Evolutionary conservation across 805 yeast species (phyloP).

Genomic region (Komagataella mondaviorum): DNA sequence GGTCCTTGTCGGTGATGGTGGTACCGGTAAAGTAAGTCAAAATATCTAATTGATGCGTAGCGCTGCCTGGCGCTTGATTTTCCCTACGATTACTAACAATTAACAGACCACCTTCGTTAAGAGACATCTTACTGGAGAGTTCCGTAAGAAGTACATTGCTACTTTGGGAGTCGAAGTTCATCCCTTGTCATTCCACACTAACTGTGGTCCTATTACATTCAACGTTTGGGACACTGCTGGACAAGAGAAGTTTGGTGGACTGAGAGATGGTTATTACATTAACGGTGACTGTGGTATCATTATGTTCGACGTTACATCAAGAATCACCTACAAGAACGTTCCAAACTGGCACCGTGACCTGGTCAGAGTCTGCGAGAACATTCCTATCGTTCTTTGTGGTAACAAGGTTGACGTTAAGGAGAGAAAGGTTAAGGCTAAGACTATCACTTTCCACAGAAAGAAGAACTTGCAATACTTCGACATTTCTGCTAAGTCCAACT

Average conservation of each 20-base stretch:
- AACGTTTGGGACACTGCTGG: conserved; percentile 99
- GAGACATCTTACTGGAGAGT: conserved; percentile 99
- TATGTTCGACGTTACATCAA: conserved; percentile 98
- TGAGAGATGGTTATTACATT: conserved; percentile 98
- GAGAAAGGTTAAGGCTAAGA: conserved; percentile 99
- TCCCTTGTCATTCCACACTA: conserved; percentile 96
- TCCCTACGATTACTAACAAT: not conserved
- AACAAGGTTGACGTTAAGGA: conserved; percentile 99
- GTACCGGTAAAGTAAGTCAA: conserved; percentile 84
- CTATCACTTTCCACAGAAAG: conserved; percentile 99
- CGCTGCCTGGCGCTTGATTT: not conserved
- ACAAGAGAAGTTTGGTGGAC: conserved; percentile 99
- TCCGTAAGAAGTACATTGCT: conserved; percentile 97
- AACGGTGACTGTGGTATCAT: conserved; percentile 99
- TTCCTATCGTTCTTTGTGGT: conserved; percentile 98
- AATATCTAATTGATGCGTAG: not conserved
- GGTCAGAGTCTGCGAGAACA: conserved; percentile 99
- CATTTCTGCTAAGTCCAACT: conserved; percentile 98
- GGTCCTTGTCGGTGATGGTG: conserved; percentile 99
- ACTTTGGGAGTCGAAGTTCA: conserved; percentile 99
- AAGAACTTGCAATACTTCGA: conserved; percentile 99
- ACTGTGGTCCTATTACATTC: conserved; percentile 96
- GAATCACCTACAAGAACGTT: conserved; percentile 98
- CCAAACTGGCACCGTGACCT: conserved; percentile 99
- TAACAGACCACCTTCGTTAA: conserved; percentile 89